Evolutionary conservation across 805 yeast genomes (phyloP).

Genomic region (Suhomyces kilbournensis): DNA sequence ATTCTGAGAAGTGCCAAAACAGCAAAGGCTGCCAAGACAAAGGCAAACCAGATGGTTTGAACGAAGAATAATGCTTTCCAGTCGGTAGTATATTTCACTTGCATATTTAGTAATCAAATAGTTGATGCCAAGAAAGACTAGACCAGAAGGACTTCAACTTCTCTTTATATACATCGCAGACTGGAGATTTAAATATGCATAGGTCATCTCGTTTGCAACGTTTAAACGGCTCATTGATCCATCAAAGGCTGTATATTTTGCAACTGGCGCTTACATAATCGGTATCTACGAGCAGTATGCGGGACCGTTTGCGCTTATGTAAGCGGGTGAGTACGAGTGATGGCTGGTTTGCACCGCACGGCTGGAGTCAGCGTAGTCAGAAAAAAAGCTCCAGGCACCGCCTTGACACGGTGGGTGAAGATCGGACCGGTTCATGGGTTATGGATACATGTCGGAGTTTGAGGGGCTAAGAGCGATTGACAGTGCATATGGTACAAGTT

Average conservation of each 20-base stretch:
- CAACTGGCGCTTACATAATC: not conserved
- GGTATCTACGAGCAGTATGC: not conserved
- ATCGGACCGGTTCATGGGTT: not conserved
- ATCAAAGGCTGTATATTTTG: not conserved
- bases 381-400: not conserved
- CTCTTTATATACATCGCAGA: not conserved
- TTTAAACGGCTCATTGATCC: not conserved
- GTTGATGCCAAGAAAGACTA: not conserved
- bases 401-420: not conserved
- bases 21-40: not conserved
- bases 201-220: not conserved
- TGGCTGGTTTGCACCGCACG: not conserved
- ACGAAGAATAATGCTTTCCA: constrained; percentile 9
- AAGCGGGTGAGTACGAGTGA: not conserved
- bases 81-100: not conserved
- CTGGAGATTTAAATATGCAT: not conserved
- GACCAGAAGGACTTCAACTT: not conserved
- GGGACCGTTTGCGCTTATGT: not conserved
- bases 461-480: not conserved
- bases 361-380: not conserved
- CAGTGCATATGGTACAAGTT: not conserved
- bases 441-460: not conserved
- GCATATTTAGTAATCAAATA: not conserved
- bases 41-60: constrained; percentile 7
- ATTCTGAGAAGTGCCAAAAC: not conserved